These are phyloP conservation scores for Mucor circinelloides DNA, from an alignment of 371 early-diverging fungal species.

Conservation along the genomic window DNA sequence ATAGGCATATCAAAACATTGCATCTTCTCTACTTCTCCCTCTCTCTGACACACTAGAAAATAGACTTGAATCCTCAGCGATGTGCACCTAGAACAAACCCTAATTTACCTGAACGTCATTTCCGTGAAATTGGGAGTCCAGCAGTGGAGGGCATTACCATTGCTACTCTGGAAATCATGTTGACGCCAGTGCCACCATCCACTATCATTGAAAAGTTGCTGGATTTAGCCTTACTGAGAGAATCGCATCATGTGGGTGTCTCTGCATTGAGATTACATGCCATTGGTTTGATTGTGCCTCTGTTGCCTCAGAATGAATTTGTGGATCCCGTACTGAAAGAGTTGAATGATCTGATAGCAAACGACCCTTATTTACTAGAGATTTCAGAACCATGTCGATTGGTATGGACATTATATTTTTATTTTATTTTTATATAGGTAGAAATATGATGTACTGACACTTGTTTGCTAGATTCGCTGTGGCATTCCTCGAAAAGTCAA, in stretches of 20 bases:
- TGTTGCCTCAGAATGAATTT: conserved; percentile 47
- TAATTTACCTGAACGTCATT: conserved; percentile 73
- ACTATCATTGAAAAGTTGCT: conserved; percentile 46
- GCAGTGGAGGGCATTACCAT: conserved; percentile 66
- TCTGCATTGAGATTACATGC: conserved; percentile 52
- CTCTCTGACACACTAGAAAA: conserved; percentile 14
- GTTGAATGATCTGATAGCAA: conserved; percentile 41
- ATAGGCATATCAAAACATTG: too few relatives aligned
- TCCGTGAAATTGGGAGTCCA: conserved; percentile 80
- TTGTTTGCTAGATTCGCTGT: conserved; percentile 45
- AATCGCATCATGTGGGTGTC: conserved; percentile 48
- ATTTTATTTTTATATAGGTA: background rate
- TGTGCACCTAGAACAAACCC: conserved; percentile 58
- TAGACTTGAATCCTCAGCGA: conserved; percentile 56
- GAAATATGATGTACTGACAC: background rate
- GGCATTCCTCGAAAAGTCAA: conserved; percentile 45
- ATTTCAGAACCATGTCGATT: conserved; percentile 55
- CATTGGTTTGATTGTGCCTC: conserved; percentile 46
- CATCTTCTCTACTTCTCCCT: too few relatives aligned
- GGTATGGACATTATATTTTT: conserved; percentile 44
- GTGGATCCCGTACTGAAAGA: conserved; percentile 49
- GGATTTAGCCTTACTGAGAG: conserved; percentile 48
- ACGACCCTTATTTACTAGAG: conserved; percentile 47
- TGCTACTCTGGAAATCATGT: conserved; percentile 70
- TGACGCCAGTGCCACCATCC: conserved; percentile 51